Conservation (phyloP, 495 filamentous ascomycete genomes). For the Penicillium tannophilum region DNA sequence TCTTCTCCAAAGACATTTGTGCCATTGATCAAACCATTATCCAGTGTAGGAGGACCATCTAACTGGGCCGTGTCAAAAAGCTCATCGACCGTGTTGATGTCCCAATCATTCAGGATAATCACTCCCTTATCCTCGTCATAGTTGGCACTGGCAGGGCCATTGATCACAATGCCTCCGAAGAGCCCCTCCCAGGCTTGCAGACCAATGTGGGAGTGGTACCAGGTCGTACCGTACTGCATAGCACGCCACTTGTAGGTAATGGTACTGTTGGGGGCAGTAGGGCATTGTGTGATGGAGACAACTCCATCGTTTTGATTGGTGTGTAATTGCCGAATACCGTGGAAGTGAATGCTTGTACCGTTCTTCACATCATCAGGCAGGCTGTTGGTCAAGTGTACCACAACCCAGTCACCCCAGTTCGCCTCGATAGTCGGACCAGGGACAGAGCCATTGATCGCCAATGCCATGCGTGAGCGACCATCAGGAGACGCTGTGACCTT, state of each 20-base stretch:
- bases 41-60: conserved; percentile 30
- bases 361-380: conserved; percentile 31
- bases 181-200: conserved; percentile 56
- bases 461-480: conserved; percentile 1
- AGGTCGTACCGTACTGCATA: conserved; percentile 71
- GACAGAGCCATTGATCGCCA: neutral
- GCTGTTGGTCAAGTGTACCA: conserved; percentile 69
- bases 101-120: conserved; percentile 68
- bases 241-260: conserved; percentile 78
- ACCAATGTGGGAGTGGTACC: conserved; percentile 78
- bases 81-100: conserved; percentile 31
- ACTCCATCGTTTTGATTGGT: conserved; percentile 63
- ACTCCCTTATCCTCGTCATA: conserved; percentile 61
- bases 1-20: conserved; percentile 45
- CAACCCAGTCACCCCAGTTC: conserved; percentile 65
- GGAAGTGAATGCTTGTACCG: conserved; percentile 29
- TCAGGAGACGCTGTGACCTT: neutral
- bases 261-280: conserved; percentile 58
- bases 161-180: conserved; percentile 36
- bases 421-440: conserved; percentile 53
- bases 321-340: conserved; percentile 53
- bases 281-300: conserved; percentile 69
- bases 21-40: conserved; percentile 56
- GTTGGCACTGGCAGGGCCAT: conserved; percentile 56
- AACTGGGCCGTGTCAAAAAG: conserved; percentile 17